These are phyloP conservation scores for Microcyclospora pomicola DNA, from an alignment of 2,329 filamentous ascomycete genomes.

Conservation along the genomic window DNA sequence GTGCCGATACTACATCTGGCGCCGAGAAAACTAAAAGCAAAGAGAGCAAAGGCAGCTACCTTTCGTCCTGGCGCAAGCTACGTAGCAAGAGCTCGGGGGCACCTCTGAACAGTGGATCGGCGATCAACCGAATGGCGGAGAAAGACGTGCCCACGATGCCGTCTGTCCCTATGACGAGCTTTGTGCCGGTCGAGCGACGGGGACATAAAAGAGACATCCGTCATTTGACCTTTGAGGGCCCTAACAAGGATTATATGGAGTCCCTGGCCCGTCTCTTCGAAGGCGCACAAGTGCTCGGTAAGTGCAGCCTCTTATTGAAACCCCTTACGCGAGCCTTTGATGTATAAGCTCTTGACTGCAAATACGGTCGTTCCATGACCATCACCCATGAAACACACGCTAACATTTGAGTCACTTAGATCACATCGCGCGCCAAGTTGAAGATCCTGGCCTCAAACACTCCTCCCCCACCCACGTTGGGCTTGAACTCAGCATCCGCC, in stretches of 20 bases:
- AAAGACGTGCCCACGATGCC: conserved; percentile 46
- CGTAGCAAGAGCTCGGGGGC: conserved; percentile 71
- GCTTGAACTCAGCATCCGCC: conserved; percentile 79
- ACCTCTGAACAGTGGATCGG: conserved; percentile 18
- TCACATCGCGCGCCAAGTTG: conserved; percentile 89
- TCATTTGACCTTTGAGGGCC: conserved; percentile 61
- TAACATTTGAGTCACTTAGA: conserved; percentile 38
- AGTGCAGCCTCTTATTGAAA: conserved; percentile 20
- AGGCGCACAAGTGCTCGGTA: conserved; percentile 83
- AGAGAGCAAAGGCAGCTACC: conserved; percentile 58
- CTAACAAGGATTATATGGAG: conserved; percentile 81
- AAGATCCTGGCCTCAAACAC: conserved; percentile 82
- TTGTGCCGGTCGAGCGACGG: conserved; percentile 48
- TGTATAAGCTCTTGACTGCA: background rate
- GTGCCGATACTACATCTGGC: conserved; percentile 20
- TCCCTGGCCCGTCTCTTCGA: conserved; percentile 84
- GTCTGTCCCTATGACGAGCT: conserved; percentile 48
- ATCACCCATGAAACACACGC: conserved; percentile 1
- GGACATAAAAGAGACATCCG: conserved; percentile 39
- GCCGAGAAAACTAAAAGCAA: conserved; percentile 37
- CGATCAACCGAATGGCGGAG: conserved; percentile 25
- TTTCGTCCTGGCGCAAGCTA: conserved; percentile 80
- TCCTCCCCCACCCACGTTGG: conserved; percentile 91
- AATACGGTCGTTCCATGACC: background rate
- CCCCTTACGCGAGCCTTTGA: background rate